Conservation (phyloP, 768 basidiomycete genomes). For the Mrakia frigida region DNA sequence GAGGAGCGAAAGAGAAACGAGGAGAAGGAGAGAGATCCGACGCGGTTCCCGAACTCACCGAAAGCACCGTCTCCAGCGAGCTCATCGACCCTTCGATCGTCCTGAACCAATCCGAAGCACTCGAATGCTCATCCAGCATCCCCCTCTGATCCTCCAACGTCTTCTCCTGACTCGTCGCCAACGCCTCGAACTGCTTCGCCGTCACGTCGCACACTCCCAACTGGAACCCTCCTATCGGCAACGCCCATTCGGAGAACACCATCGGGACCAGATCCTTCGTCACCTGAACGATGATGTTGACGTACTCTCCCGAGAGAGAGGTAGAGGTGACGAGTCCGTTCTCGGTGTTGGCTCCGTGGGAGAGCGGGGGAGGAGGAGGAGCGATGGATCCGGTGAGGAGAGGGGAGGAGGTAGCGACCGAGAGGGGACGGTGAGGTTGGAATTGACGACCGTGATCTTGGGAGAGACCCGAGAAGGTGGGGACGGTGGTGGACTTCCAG, state of each 20-base stretch:
- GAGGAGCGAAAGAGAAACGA: neutral
- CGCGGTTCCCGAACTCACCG: neutral
- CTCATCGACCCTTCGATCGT: conserved; percentile 50
- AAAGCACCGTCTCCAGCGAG: conserved; percentile 53
- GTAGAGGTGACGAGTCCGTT: conserved; percentile 64
- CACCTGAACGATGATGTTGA: conserved; percentile 81
- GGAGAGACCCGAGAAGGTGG: conserved; percentile 42
- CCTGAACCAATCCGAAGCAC: conserved; percentile 45
- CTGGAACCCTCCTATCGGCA: conserved; percentile 69
- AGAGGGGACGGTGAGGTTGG: conserved; percentile 44
- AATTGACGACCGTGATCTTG: conserved; percentile 47
- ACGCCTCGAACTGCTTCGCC: conserved; percentile 65
- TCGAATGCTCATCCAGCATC: neutral
- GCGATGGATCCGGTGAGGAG: conserved; percentile 33
- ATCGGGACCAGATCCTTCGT: conserved; percentile 90
- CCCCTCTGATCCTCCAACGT: conserved; percentile 41
- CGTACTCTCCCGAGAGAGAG: conserved; percentile 82
- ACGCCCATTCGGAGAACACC: conserved; percentile 64
- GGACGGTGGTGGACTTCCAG: conserved; percentile 80
- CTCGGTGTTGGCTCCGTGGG: conserved; percentile 32
- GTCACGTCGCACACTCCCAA: conserved; percentile 80
- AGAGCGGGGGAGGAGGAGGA: conserved; percentile 9
- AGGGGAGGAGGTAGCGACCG: conserved; percentile 42
- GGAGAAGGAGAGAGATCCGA: neutral
- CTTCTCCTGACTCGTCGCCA: conserved; percentile 55